phyloP scores from a whole-genome alignment of 2,329 filamentous ascomycete genomes.

The Beauveria sp. region DNA sequence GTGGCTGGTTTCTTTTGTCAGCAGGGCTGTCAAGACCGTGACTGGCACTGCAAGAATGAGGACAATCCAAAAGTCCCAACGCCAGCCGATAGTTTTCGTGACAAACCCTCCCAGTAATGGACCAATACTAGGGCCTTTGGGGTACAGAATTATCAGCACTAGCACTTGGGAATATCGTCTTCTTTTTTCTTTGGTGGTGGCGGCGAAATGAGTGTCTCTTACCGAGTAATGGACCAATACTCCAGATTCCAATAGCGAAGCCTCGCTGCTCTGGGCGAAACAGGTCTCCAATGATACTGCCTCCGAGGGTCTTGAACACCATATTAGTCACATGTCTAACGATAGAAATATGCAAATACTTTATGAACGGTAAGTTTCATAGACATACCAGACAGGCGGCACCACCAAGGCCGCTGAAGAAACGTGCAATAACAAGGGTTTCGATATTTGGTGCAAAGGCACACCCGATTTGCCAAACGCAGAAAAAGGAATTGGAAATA shows the following conservation, averaged over 20 bases:
- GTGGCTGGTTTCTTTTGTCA: no score
- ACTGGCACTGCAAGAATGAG: constrained; percentile 25
- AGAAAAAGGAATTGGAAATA: constrained; percentile 41
- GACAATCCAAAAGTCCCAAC: constrained; percentile 43
- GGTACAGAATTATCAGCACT: no score
- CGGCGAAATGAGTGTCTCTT: no score
- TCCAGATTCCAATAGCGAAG: constrained; percentile 57
- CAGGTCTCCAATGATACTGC: constrained; percentile 58
- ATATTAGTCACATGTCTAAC: no score
- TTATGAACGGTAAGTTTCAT: no score
- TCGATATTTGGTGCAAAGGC: constrained; percentile 54
- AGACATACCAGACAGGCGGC: constrained; percentile 43
- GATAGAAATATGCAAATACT: no score
- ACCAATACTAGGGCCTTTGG: constrained; percentile 28
- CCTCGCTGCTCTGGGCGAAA: constrained; percentile 52
- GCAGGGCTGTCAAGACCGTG: no score
- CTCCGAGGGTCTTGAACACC: constrained; percentile 45
- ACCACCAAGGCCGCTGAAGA: constrained; percentile 53
- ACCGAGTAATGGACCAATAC: constrained; percentile 53
- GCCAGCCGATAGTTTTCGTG: constrained; percentile 37
- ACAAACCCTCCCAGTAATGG: constrained; percentile 36
- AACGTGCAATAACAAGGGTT: constrained; percentile 54
- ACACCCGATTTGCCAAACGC: constrained; percentile 39
- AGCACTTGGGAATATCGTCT: no score
- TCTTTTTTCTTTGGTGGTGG: no score